A percentile compares a stretch with the other conserved stretches of the same genome.
Conservation (phyloP, 1,284 basidiomycete species). For the Cutaneotrichosporon sp. region DNA sequence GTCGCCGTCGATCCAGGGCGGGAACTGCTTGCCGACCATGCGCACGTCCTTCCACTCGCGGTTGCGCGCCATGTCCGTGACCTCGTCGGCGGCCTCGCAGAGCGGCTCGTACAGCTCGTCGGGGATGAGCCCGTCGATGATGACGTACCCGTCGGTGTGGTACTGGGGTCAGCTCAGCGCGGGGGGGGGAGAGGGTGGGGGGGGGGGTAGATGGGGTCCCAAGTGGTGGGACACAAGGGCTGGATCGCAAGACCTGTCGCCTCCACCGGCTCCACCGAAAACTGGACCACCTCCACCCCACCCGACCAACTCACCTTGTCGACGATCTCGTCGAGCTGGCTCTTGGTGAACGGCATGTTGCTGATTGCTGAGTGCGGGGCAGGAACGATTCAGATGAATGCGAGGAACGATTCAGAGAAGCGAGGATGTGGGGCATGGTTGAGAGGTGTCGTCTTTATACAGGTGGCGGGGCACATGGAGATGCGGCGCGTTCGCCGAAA, state of each 20-base stretch:
- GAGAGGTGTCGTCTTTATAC: not conserved
- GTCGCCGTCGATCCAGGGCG: slow-evolving; percentile 60
- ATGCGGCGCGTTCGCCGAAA: not conserved
- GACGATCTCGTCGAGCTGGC: slow-evolving; percentile 27
- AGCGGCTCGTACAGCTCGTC: slow-evolving; percentile 56
- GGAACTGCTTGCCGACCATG: slow-evolving; percentile 78
- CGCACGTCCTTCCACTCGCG: slow-evolving; percentile 70
- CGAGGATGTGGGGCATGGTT: no score
- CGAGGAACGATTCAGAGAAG: no score
- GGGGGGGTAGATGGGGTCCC: not conserved
- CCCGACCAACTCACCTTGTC: slow-evolving; percentile 14
- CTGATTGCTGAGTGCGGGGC: not conserved
- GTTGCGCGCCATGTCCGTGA: slow-evolving; percentile 61
- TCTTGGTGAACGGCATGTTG: slow-evolving; percentile 25
- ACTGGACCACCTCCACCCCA: not conserved
- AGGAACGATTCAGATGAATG: not conserved
- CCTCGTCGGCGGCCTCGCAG: slow-evolving; percentile 60
- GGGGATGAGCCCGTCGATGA: slow-evolving; percentile 65
- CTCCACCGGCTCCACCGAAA: no score
- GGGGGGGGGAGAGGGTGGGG: not conserved
- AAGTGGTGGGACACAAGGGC: no score
- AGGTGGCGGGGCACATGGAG: no score
- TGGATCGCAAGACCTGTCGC: no score
- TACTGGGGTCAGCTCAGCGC: slow-evolving; percentile 51
- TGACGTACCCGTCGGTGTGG: slow-evolving; percentile 69